phyloP scores from a whole-genome alignment of 116 monocot genomes.

The Trichopus zeylanicus region DNA sequence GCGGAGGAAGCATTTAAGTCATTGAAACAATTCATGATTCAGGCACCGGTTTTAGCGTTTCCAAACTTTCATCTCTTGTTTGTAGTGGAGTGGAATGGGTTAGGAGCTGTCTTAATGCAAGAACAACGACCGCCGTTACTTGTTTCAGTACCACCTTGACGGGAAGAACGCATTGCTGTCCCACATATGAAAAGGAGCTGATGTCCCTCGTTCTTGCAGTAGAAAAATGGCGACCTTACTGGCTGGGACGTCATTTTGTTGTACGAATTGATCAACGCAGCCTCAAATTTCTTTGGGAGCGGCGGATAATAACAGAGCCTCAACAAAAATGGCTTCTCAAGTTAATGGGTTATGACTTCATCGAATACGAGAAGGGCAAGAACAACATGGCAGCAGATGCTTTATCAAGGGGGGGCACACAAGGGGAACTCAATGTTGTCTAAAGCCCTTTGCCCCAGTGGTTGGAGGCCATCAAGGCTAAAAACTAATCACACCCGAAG shows the following conservation, averaged over 20 bases:
- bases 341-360: conserved; percentile 5
- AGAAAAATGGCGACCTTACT: conserved; percentile 6
- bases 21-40: neutral
- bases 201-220: neutral
- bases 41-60: neutral
- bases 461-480: conserved; percentile 2
- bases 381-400: conserved; percentile 10
- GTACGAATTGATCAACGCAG: conserved; percentile 3
- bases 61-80: conserved; percentile 4
- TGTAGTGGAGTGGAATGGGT: conserved; percentile 6
- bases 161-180: neutral
- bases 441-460: neutral
- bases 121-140: neutral
- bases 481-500: neutral
- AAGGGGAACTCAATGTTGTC: neutral
- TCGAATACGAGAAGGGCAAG: conserved; percentile 5
- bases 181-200: conserved; percentile 5
- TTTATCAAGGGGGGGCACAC: neutral
- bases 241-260: neutral
- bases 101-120: neutral
- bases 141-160: conserved; percentile 2
- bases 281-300: conserved; percentile 9
- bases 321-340: conserved; percentile 17
- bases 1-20: neutral
- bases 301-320: neutral